Evolutionary conservation across 371 early-diverging fungal species (phyloP), one percentile per base, ranked within the genome.

Genomic region (Circinella minor): DNA sequence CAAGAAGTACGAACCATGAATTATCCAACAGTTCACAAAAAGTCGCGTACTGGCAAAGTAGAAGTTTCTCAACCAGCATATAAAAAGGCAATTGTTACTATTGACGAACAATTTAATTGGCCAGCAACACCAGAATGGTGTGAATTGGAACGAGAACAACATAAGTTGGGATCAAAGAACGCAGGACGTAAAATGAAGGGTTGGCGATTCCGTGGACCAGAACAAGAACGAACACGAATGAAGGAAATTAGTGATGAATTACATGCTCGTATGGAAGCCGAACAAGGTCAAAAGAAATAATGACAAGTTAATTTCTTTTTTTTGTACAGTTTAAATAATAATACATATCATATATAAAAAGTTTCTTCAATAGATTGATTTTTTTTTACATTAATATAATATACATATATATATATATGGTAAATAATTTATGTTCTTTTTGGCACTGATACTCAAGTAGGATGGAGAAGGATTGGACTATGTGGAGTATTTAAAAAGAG

Each of bases 51-150:
- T 57, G 84, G 86, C 60, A 81, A 79, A 59, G 67, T 81, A 37
- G 78, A 75, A 66, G 79, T 77, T 48, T 77, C 82, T 36, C 69
- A 75, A 38, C 69, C 88, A 48, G 86, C 88, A 68, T 95, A 88
- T 79, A 98, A 97, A 75, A 96, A 96, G 84, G 97, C 95, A 18
- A 92, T 98, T 66, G 93, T 98, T 43, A 96, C 98, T 1, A 87
- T 95, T 70, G 88, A 93, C 54, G 92, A 94, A 69, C 37, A 70
- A 27, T 96, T 97, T 73, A 77, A 82, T 51, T 96, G 90, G 76
- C 98, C 98, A 0, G 77, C 80, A 15, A 86, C 85, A 18, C 92
- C 94, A 37, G 85, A 86, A 38, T 74, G 76, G 76, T 73, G 77
- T 46, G 62, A 68, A 15, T 66, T 81, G n/a, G 77, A 80, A 38